Percentiles rank a stretch among this genome's conserved stretches.
These are phyloP conservation scores for Syzygium aromaticum DNA, from an alignment of 345 rosid species.

Conservation along the genomic window DNA sequence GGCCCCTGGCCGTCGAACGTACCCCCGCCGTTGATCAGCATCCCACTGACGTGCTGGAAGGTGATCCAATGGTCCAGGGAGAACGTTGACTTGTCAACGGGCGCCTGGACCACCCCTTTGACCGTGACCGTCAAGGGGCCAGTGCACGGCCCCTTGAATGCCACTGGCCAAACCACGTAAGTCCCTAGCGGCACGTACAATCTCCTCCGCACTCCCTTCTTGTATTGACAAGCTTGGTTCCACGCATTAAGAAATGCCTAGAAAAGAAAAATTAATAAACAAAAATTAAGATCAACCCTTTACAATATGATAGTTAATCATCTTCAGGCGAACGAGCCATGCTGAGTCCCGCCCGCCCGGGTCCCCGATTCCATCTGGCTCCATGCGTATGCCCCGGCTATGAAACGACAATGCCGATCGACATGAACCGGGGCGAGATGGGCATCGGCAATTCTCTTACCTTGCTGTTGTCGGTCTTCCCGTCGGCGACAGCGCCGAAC, in stretches of 20 bases:
- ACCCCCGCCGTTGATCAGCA: constrained; percentile 17
- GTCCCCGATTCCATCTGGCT: background rate
- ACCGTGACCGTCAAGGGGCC: background rate
- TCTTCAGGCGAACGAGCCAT: background rate
- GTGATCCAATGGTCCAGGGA: constrained; percentile 8
- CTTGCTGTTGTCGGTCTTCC: constrained; percentile 4
- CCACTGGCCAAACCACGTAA: background rate
- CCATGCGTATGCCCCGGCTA: too few species aligned
- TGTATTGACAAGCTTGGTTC: constrained; percentile 8
- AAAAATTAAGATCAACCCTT: background rate
- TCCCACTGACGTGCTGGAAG: constrained; percentile 7
- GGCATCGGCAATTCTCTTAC: background rate
- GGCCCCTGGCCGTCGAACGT: constrained; percentile 25
- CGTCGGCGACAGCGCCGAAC: constrained; percentile 16
- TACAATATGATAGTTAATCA: background rate
- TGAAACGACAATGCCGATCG: background rate
- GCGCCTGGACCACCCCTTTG: constrained; percentile 15
- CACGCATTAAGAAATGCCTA: constrained; percentile 19
- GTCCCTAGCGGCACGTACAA: constrained; percentile 16
- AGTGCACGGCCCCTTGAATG: constrained; percentile 25
- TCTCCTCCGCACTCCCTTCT: background rate
- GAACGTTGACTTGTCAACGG: background rate
- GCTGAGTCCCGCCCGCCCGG: background rate
- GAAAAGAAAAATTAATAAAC: background rate
- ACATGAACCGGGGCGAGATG: background rate